A percentile compares a stretch with the other conserved stretches of the same genome.
Evolutionary conservation across 768 basidiomycete species (phyloP).

Genomic region (Lentinula boryana): DNA sequence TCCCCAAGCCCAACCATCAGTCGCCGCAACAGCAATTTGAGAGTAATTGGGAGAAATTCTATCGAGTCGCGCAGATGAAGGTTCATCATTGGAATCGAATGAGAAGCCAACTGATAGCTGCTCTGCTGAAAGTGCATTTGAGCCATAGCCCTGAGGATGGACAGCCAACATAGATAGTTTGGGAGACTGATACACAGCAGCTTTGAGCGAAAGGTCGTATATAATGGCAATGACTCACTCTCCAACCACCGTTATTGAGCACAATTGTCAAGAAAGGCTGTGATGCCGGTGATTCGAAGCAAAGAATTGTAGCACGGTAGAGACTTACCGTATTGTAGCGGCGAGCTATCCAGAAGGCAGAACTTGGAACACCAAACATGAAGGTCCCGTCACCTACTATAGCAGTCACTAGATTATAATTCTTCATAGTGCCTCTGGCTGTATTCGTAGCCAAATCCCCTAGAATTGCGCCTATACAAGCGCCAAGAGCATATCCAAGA

Average conservation of each 20-base stretch:
- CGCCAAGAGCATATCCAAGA: constrained; percentile 65
- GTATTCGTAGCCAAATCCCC: constrained; percentile 6
- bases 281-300: not conserved
- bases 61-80: not conserved
- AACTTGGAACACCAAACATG: constrained; percentile 59
- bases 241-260: constrained; percentile 71
- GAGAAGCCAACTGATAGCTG: constrained; percentile 62
- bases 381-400: constrained; percentile 70
- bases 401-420: constrained; percentile 48
- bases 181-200: constrained; percentile 37
- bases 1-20: constrained; percentile 63
- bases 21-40: constrained; percentile 61
- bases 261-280: constrained; percentile 69
- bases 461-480: constrained; percentile 52
- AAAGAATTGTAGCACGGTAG: not conserved
- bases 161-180: constrained; percentile 60
- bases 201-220: not conserved
- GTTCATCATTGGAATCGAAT: constrained; percentile 24
- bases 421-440: constrained; percentile 14
- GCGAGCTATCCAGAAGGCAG: constrained; percentile 70
- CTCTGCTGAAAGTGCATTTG: constrained; percentile 31
- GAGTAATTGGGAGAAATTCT: constrained; percentile 45
- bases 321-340: constrained; percentile 55
- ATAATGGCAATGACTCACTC: constrained; percentile 23
- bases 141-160: constrained; percentile 53